Evolutionary conservation across 2,329 filamentous ascomycete species (phyloP), one percentile per base, ranked within the genome.

Genomic region (Cyphellophora europaea): DNA sequence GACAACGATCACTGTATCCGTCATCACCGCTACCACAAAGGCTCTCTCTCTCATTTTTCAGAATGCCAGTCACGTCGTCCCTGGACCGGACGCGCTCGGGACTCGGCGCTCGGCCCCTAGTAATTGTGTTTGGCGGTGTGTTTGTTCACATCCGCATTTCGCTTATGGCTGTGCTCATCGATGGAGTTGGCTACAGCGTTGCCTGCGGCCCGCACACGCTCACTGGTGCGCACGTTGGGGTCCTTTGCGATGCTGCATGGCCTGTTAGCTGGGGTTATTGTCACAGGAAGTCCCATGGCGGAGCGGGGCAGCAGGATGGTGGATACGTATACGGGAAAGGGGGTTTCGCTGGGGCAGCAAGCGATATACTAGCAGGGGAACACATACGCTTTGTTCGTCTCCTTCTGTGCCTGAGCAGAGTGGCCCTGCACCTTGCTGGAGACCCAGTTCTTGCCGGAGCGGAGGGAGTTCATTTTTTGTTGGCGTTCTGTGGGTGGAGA

Each of bases 341-440:
- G n/a, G n/a, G n/a, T n/a, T n/a, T n/a, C n/a, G n/a, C n/a, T n/a
- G n/a, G n/a, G n/a, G n/a, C n/a, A n/a, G n/a, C n/a, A n/a, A n/a
- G n/a, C n/a, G n/a, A n/a, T n/a, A n/a, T n/a, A n/a, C n/a, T n/a
- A n/a, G n/a, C n/a, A n/a, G n/a, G n/a, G n/a, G n/a, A n/a, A 10
- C 12, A 38, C 43, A 18, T 40, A 45, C 43, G 30, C 27, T 27
- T 45, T 45, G 30, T 45, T 45, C 14, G 43, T 41, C 36, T 45
- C 43, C 30, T 45, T 45, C 35, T 35, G 38, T 8, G 38, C 43
- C 6, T 31, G 14, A 33, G 38, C 35, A 19, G 40, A 40, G 15
- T 38, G 33, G 18, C 43, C 40, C 28, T 41, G 30, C 27, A 36
- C 38, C 31, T 45, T 45, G 36, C 37, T 37, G 37, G 41, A 41